phyloP scores from a whole-genome alignment of 768 basidiomycete species.

The Lentinula guzmanii region DNA sequence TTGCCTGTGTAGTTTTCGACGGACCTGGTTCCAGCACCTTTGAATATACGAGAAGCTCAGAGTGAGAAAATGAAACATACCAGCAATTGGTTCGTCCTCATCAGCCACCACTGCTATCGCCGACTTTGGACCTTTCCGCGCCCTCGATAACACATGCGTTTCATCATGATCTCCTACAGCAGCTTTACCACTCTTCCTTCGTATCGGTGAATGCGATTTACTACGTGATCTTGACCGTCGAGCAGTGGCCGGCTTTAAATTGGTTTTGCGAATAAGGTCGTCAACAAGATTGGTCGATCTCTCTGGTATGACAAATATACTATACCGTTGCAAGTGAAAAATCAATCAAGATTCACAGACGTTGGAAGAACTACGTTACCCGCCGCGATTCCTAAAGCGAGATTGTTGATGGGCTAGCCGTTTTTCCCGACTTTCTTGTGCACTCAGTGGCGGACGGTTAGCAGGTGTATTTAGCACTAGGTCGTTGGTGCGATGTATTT shows the following conservation, averaged over 20 bases:
- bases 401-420: not conserved
- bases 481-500: not conserved
- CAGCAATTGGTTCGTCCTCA: not conserved
- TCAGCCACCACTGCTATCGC: not conserved
- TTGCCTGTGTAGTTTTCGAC: not conserved
- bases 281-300: not conserved
- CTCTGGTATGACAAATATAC: not conserved
- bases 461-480: not conserved
- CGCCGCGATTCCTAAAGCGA: slow-evolving; percentile 5
- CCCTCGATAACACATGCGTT: not conserved
- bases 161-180: not conserved
- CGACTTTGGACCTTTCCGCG: not conserved
- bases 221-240: slow-evolving; percentile 3
- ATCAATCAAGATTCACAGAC: not conserved
- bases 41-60: not conserved
- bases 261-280: slow-evolving; percentile 1
- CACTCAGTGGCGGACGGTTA: not conserved
- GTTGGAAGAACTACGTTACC: not conserved
- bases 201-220: not conserved
- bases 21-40: not conserved
- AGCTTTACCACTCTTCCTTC: not conserved
- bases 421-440: slow-evolving; percentile 4
- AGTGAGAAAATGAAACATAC: not conserved
- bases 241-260: not conserved
- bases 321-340: not conserved